Evolutionary conservation across 495 filamentous ascomycete species (phyloP).

Genomic region (Penicillium goetzii): DNA sequence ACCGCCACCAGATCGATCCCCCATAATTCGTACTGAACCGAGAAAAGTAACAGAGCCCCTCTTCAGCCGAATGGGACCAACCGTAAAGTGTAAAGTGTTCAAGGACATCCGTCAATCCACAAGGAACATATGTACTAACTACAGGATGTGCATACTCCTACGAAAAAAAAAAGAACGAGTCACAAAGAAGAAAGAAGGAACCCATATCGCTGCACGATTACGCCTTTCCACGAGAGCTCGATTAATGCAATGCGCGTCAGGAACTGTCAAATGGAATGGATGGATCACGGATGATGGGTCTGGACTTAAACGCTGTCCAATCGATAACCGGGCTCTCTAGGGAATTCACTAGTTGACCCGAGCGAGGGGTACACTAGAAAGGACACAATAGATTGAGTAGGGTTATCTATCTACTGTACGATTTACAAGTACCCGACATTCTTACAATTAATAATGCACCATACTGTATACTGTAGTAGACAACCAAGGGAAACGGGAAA

Average conservation of each 20-base stretch:
- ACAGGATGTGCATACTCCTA: not conserved
- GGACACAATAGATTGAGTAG: not conserved
- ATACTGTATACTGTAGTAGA: not conserved
- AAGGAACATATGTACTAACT: too few species aligned
- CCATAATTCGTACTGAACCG: too few species aligned
- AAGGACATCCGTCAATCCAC: too few species aligned
- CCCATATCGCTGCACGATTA: not conserved
- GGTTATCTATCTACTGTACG: too few species aligned
- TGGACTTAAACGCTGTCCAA: not conserved
- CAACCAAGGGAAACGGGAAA: not conserved
- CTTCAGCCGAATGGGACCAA: too few species aligned
- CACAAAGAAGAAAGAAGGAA: not conserved
- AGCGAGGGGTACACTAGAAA: not conserved
- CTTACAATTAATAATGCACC: too few species aligned
- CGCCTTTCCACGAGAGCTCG: not conserved
- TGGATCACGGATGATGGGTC: too few species aligned
- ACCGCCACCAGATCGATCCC: slow-evolving; percentile 4
- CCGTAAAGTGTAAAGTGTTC: too few species aligned
- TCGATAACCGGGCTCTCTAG: not conserved
- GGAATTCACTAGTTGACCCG: not conserved
- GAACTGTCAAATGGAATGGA: slow-evolving; percentile 5
- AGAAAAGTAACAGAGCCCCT: too few species aligned
- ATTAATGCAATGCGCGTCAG: slow-evolving; percentile 9
- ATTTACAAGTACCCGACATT: too few species aligned
- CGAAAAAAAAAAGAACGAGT: not conserved